Conservation (phyloP, 805 yeast species). For the Yamadazyma phyllophila region DNA sequence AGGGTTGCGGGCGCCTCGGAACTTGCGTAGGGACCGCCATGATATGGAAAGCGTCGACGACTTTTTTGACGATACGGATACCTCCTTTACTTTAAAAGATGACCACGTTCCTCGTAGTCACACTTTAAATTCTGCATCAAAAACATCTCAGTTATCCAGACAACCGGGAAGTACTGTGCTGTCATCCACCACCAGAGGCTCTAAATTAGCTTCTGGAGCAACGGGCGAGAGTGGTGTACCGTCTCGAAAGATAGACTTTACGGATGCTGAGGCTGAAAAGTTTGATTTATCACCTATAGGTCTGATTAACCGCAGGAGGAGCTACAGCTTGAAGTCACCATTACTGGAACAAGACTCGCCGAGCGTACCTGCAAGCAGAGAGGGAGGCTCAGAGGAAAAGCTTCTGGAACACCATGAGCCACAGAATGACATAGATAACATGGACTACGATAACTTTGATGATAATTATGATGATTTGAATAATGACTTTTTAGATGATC, state of each 20-base stretch:
- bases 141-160: background rate
- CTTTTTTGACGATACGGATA: conserved; percentile 49
- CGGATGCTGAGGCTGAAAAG: conserved; percentile 31
- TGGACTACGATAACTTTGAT: conserved; percentile 13
- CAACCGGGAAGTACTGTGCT: no score
- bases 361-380: background rate
- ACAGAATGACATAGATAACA: conserved; percentile 4
- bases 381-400: no score
- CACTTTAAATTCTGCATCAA: background rate
- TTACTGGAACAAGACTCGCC: conserved; percentile 9
- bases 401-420: background rate
- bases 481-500: conserved; percentile 4
- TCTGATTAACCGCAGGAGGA: background rate
- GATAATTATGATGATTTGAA: conserved; percentile 24
- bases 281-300: conserved; percentile 31
- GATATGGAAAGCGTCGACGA: conserved; percentile 71
- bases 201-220: no score
- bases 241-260: conserved; percentile 36
- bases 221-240: conserved; percentile 16
- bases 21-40: conserved; percentile 52
- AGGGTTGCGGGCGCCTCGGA: conserved; percentile 49
- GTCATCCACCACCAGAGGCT: no score
- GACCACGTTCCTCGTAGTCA: background rate
- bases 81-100: background rate
- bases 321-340: conserved; percentile 21